Base-by-base conservation (phyloP, 2,329 filamentous ascomycete genomes). In the Ambrosiella beaveri region DNA sequence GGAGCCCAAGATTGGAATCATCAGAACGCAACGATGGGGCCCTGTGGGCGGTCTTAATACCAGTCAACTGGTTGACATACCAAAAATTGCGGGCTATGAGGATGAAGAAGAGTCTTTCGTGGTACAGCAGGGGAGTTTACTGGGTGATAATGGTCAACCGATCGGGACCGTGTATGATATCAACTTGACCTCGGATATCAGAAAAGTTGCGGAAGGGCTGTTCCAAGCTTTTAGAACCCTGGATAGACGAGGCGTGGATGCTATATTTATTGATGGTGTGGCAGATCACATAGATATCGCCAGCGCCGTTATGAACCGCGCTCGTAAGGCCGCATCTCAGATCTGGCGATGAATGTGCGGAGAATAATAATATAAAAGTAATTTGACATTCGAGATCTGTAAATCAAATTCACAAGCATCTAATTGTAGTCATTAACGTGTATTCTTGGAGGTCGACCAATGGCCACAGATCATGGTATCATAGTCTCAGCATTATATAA, bases 251-350 rank as follows among this genome's bases (percentile, higher is more conserved):
- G 79, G 82, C 37, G 88, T 88, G 3, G 83, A 93, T 66, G 75
- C 85, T 17, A 96, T 98, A 56, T 86, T 90, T 64, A 88, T 97
- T 9, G 93, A 98, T 68, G 91, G 91, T 1, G 86, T 96, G 59
- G 75, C 81, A 61, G 85, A 86, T 61, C 81, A 85, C 60, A 82
- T 85, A 38, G 86, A 93, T 67, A 84, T 93, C 64, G 88, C 89
- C 17, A 87, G 88, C 27, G 93, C 86, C 27, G 82, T 91, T 63
- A 90, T 91, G 85, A 91, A 91, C 66, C 76, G 86, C 63, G 74
- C 91, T 59, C 78, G 86, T 63, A 91, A 91, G 72, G 86, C 86
- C 58, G 86, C 86, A 27, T 80, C 77, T 19, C 75, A 78, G 61
- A 78, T 77, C 67, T 73, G 73, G 67, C 69, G 69, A 65, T 80